Evolutionary conservation across 75 land plant species (phyloP), one percentile per base, ranked within the genome.

Genomic region (Picea glauca): DNA sequence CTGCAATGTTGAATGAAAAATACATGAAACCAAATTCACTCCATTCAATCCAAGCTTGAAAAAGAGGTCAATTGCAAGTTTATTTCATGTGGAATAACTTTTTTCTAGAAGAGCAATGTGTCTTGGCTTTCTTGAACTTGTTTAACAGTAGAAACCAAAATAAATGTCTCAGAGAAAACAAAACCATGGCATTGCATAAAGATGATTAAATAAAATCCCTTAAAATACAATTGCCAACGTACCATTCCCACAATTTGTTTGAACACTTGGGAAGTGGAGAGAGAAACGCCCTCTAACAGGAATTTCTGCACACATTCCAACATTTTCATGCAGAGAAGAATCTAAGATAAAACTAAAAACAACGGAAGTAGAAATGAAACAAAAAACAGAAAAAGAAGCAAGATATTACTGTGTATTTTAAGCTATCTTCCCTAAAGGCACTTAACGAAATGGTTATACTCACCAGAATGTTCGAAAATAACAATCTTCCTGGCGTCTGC

Each of bases 391-490:
- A 66, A 66, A 66, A 38, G 2, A 20, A 70, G 33, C 54, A 43
- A 40, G 1, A 70, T 13, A 20, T 20, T 46, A 70, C 8, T 20
- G 11, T 23, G 31, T 15, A 33, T 9, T 38, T 70, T 3, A 38
- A 43, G 23, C 43, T 43, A 70, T 70, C 54, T 43, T 70, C 54
- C n/a, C 9, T 43, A 38, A 7, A 70, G 50, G 54, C 50, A 70
- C 8, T 70, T 38, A 70, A 5, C 8, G n/a, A 70, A 18, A 70
- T 43, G 40, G n/a, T 40, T 40, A 40, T 70, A 20, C 74, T 70
- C 74, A 70, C 74, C 74, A 70, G 54, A 43, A 70, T 40, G 74
- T 46, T 70, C 74, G n/a, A 70, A 43, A n/a, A 43, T 70, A 6
- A 70, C 74, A 70, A 70, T 70, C 43, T 70, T 70, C 54, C 74